Conservation (phyloP, 805 yeast genomes). For the Saccharomycopsis oosterbeekiorum region DNA sequence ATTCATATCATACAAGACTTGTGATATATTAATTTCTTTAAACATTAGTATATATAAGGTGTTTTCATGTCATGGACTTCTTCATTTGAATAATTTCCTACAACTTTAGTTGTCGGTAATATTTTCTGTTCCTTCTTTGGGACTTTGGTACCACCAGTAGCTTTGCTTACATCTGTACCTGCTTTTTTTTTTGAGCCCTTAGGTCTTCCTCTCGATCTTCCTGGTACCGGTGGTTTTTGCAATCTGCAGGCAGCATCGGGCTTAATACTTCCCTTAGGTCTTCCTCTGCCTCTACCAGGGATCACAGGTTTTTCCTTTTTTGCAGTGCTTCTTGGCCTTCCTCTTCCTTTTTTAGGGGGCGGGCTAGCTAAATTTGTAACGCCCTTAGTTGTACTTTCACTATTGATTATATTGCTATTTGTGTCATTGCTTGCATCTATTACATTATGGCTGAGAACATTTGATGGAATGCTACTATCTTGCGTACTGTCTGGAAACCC, state of each 20-base stretch:
- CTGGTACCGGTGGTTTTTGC: background rate
- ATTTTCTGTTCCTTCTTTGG: background rate
- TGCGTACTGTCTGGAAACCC: background rate
- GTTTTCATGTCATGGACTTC: background rate
- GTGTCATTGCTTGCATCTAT: background rate
- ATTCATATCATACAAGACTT: background rate
- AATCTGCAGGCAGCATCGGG: background rate
- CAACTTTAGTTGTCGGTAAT: background rate
- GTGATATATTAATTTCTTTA: background rate
- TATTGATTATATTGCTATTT: background rate
- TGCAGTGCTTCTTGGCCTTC: background rate
- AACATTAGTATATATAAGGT: background rate
- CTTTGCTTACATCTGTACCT: background rate
- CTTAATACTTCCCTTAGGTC: background rate
- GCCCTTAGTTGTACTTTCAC: no score
- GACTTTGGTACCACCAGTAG: background rate
- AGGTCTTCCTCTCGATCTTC: slow-evolving; percentile 1
- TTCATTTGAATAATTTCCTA: background rate
- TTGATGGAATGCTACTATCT: background rate
- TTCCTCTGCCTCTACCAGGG: background rate
- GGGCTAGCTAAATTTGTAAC: background rate
- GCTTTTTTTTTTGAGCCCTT: background rate
- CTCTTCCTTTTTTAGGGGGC: background rate
- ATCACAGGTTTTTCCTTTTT: background rate
- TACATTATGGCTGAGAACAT: background rate